A percentile compares a stretch with the other conserved stretches of the same genome.
phyloP scores from a whole-genome alignment of 257 asterid species.

The Ocimum tenuiflorum region DNA sequence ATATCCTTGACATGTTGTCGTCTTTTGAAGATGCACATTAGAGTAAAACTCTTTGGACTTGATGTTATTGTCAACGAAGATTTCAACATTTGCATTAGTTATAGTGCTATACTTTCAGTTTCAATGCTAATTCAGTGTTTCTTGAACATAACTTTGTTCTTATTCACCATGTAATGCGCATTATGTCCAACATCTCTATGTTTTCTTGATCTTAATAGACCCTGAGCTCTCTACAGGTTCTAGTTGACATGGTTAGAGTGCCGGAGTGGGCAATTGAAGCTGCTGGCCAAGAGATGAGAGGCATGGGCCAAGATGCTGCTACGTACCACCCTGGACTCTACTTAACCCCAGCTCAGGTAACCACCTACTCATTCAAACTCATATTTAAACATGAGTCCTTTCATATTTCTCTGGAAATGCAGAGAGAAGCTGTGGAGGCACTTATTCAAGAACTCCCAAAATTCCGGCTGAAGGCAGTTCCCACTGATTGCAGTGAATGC shows the following conservation, averaged over 20 bases:
- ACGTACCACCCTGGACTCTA: conserved; percentile 84
- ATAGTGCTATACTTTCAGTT: not conserved
- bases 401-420: conserved; percentile 16
- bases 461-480: conserved; percentile 83
- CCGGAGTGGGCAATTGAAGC: conserved; percentile 99
- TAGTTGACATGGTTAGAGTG: conserved; percentile 90
- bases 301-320: conserved; percentile 89
- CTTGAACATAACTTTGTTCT: not conserved
- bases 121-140: not conserved
- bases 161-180: not conserved
- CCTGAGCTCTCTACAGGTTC: conserved; percentile 40
- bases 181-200: not conserved
- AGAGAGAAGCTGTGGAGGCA: conserved; percentile 98
- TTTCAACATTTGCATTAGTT: not conserved
- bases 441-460: conserved; percentile 93
- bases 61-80: not conserved
- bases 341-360: conserved; percentile 91
- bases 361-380: not conserved
- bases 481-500: conserved; percentile 91
- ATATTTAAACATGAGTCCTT: not conserved
- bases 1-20: no score
- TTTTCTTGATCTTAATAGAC: not conserved
- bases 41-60: not conserved
- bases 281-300: conserved; percentile 96
- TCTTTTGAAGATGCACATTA: not conserved